These are phyloP conservation scores for Penicillium oxalicum DNA, from an alignment of 2,329 filamentous ascomycete genomes.

Conservation along the genomic window DNA sequence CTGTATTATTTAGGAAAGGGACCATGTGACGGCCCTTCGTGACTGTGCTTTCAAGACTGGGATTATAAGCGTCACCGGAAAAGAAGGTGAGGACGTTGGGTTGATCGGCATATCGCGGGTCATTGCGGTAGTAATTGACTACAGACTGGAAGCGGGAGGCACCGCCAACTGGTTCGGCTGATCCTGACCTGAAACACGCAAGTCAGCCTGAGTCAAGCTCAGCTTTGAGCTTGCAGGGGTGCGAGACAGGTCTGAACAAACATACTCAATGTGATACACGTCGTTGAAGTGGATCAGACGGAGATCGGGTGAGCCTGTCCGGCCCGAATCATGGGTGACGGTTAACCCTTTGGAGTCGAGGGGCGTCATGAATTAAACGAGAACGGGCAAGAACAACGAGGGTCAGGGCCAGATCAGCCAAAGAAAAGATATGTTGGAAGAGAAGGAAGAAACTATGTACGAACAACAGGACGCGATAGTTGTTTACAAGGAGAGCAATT, in stretches of 20 bases:
- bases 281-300: slow-evolving; percentile 90
- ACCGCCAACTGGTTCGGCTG: slow-evolving; percentile 77
- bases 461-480: neutral
- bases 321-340: slow-evolving; percentile 40
- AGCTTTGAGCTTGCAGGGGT: neutral
- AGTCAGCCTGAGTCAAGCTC: neutral
- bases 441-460: neutral
- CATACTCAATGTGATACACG: slow-evolving; percentile 77
- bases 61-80: slow-evolving; percentile 89
- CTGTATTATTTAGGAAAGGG: slow-evolving; percentile 69
- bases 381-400: neutral
- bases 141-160: slow-evolving; percentile 74
- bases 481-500: slow-evolving; percentile 9
- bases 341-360: slow-evolving; percentile 31
- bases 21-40: slow-evolving; percentile 93
- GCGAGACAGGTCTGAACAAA: slow-evolving; percentile 1
- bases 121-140: slow-evolving; percentile 65
- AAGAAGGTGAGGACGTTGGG: slow-evolving; percentile 70
- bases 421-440: neutral
- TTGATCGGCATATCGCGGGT: slow-evolving; percentile 56
- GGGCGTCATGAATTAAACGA: slow-evolving; percentile 20
- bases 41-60: slow-evolving; percentile 78
- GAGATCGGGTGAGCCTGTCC: slow-evolving; percentile 57
- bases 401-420: too few species aligned
- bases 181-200: slow-evolving; percentile 46